phyloP scores from a whole-genome alignment of 192 early-diverging fungal genomes.

The Rhizophagus clarus region DNA sequence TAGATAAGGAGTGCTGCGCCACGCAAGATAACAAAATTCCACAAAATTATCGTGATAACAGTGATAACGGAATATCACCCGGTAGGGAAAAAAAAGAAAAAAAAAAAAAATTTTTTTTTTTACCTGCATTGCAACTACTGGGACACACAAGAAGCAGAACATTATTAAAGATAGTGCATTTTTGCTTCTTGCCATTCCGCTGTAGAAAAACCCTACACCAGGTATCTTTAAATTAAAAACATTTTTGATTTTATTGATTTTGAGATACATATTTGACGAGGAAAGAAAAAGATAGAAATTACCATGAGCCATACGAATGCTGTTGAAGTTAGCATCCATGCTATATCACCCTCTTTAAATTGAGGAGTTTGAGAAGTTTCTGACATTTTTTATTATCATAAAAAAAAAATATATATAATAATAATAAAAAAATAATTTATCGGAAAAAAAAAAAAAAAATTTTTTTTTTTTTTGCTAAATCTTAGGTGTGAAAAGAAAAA shows the following conservation, averaged over 20 bases:
- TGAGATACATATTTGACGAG: not conserved
- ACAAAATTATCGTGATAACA: slow-evolving; percentile 46
- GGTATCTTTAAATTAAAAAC: slow-evolving; percentile 42
- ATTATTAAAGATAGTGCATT: slow-evolving; percentile 68
- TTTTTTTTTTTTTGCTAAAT: too few relatives aligned
- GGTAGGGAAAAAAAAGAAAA: too few relatives aligned
- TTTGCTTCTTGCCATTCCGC: slow-evolving; percentile 65
- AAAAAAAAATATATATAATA: too few relatives aligned
- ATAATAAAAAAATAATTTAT: too few relatives aligned
- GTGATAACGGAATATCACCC: slow-evolving; percentile 44
- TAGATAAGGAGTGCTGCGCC: not conserved
- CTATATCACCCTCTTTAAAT: not conserved
- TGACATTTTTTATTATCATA: not conserved
- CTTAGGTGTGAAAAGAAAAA: not conserved
- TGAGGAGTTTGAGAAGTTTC: not conserved
- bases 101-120: slow-evolving; percentile 14
- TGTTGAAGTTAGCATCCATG: not conserved
- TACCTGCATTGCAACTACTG: slow-evolving; percentile 60
- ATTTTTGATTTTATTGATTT: not conserved
- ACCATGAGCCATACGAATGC: not conserved
- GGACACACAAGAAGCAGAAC: slow-evolving; percentile 60
- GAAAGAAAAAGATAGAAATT: not conserved
- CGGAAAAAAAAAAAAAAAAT: not conserved
- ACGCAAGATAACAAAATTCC: slow-evolving; percentile 39
- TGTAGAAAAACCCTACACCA: slow-evolving; percentile 67